phyloP scores from a whole-genome alignment of 768 basidiomycete species.

The Clitopilus passeckerianus region DNA sequence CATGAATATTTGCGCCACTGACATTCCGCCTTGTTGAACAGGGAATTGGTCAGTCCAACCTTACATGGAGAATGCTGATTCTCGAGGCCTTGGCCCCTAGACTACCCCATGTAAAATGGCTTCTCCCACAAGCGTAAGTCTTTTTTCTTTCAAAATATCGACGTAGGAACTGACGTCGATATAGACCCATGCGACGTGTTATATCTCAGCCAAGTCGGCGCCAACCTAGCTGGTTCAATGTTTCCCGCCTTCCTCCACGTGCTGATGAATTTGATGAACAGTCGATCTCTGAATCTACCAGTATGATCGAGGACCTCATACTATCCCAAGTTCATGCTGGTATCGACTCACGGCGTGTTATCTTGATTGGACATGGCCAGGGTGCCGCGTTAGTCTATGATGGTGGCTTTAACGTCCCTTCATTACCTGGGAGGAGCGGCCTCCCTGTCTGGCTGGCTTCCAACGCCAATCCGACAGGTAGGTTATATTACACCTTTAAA shows the following conservation, averaged over 20 bases:
- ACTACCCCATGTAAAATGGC: conserved; percentile 35
- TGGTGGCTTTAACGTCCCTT: conserved; percentile 32
- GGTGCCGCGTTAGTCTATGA: conserved; percentile 33
- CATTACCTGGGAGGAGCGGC: conserved; percentile 39
- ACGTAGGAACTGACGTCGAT: conserved; percentile 1
- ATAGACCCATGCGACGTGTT: conserved; percentile 22
- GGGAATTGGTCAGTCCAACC: conserved; percentile 35
- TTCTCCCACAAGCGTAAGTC: conserved; percentile 38
- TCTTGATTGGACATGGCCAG: conserved; percentile 40
- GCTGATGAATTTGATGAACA: conserved; percentile 29
- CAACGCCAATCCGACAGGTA: conserved; percentile 15
- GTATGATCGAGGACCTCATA: conserved; percentile 29
- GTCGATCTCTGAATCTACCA: conserved; percentile 27
- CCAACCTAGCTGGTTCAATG: conserved; percentile 39
- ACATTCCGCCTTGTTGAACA: conserved; percentile 6
- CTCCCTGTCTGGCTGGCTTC: conserved; percentile 42
- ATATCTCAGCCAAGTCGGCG: conserved; percentile 19
- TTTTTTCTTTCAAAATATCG: neutral
- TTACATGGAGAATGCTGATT: conserved; percentile 29
- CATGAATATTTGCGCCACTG: neutral
- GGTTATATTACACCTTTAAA: conserved; percentile 21
- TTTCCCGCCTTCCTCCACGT: conserved; percentile 29
- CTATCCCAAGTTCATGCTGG: conserved; percentile 30
- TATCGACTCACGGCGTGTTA: conserved; percentile 26
- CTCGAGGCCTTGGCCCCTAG: conserved; percentile 25